Percentiles rank a stretch among this genome's conserved stretches.
phyloP scores from a whole-genome alignment of 1,139 yeast species.

The Yamadazyma epiphylla region DNA sequence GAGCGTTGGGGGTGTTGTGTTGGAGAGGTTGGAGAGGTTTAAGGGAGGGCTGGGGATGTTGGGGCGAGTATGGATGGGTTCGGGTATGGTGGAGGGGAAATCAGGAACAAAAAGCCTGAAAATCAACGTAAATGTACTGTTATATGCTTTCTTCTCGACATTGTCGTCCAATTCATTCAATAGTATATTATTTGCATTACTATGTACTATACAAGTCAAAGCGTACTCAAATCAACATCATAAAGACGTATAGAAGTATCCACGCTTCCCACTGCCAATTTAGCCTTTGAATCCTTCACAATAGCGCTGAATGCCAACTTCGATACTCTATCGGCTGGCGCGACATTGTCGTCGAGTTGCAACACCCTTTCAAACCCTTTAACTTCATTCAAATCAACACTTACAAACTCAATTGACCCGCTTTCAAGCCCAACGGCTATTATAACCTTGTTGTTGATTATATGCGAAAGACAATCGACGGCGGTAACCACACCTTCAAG shows the following conservation, averaged over 20 bases:
- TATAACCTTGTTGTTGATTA: conserved; percentile 19
- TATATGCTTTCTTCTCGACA: too few species aligned
- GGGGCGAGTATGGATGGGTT: neutral
- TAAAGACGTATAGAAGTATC: conserved; percentile 68
- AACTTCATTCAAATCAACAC: conserved; percentile 23
- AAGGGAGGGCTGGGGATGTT: neutral
- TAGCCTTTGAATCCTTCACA: conserved; percentile 11
- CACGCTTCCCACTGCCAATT: conserved; percentile 63
- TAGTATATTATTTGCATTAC: too few species aligned
- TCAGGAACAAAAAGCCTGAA: too few species aligned
- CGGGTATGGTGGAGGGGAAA: neutral
- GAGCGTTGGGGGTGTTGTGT: neutral
- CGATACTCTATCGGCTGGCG: conserved; percentile 61
- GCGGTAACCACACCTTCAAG: conserved; percentile 67
- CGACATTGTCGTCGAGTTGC: conserved; percentile 29
- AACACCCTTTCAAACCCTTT: conserved; percentile 22
- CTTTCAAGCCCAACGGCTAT: conserved; percentile 73
- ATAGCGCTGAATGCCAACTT: conserved; percentile 53
- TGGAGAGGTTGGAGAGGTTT: neutral
- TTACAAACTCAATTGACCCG: conserved; percentile 34
- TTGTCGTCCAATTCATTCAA: too few species aligned
- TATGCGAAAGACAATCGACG: conserved; percentile 46
- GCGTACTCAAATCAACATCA: conserved; percentile 13
- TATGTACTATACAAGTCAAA: too few species aligned
- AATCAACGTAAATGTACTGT: too few species aligned